These are phyloP conservation scores for Candida peoriensis DNA, from an alignment of 805 yeast genomes.

Conservation along the genomic window DNA sequence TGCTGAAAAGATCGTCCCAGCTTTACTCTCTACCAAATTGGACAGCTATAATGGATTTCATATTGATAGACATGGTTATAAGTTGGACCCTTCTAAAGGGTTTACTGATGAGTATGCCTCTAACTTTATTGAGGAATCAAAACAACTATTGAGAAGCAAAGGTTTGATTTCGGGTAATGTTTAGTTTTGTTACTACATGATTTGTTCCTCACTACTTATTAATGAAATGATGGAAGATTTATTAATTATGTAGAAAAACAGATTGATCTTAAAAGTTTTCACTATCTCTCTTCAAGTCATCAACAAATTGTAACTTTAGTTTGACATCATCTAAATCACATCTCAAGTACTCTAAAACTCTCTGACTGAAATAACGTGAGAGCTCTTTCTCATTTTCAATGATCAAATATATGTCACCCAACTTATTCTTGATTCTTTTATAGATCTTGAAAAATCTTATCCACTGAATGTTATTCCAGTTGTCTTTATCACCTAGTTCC, in stretches of 20 bases:
- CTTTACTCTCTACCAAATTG: conserved; percentile 26
- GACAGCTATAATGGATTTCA: conserved; percentile 26
- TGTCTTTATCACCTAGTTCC: conserved; percentile 2
- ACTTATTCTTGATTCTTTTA: conserved; percentile 4
- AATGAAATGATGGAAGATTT: too few species aligned
- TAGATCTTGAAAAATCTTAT: conserved; percentile 10
- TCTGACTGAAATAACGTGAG: conserved; percentile 12
- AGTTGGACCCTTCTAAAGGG: conserved; percentile 24
- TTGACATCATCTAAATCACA: conserved; percentile 20
- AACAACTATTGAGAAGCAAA: conserved; percentile 19
- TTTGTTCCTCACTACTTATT: too few species aligned
- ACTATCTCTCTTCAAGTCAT: conserved; percentile 7
- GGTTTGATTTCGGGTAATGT: too few species aligned
- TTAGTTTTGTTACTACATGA: too few species aligned
- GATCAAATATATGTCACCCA: too few species aligned
- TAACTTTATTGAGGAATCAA: conserved; percentile 22
- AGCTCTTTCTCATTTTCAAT: conserved; percentile 6
- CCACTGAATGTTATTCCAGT: conserved; percentile 19
- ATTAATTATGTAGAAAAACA: too few species aligned
- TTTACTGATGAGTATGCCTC: conserved; percentile 27
- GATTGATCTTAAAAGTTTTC: too few species aligned
- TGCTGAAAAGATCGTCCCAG: conserved; percentile 28
- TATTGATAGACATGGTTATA: conserved; percentile 27
- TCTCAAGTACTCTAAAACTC: conserved; percentile 7
- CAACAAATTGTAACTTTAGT: conserved; percentile 16